Conservation (phyloP, 139 green algal genomes). For the Chlorella sp. region DNA sequence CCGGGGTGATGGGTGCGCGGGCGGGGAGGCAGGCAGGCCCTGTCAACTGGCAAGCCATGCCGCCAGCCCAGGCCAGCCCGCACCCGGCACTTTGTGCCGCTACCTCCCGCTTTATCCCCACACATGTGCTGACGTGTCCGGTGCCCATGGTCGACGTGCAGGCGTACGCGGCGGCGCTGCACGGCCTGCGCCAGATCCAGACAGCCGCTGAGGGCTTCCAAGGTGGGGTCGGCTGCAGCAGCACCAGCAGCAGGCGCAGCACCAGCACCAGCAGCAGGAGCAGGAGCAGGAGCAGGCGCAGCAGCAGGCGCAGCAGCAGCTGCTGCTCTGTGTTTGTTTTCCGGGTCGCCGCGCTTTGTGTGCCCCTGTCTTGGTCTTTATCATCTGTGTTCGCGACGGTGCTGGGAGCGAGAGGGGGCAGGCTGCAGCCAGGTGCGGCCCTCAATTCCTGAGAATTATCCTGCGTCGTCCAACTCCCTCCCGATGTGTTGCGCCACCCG, state of each 20-base stretch:
- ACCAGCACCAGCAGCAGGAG: no score
- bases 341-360: no score
- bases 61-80: no score
- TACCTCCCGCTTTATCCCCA: neutral
- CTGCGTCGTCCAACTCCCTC: neutral
- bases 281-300: no score
- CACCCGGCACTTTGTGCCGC: neutral
- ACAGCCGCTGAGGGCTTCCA: conserved; percentile 47
- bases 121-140: no score
- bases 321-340: neutral
- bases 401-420: neutral
- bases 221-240: conserved; percentile 3
- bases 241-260: neutral
- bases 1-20: neutral
- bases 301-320: no score
- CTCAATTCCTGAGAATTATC: neutral
- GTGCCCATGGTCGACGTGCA: conserved; percentile 27
- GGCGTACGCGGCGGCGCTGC: conserved; percentile 71
- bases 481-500: no score
- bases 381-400: neutral
- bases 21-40: neutral
- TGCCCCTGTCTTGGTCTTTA: neutral
- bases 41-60: no score
- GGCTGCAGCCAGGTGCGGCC: neutral
- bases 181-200: conserved; percentile 63